Evolutionary conservation across 352 stramenopile genomes (phyloP), one percentile per base, ranked within the genome.

Genomic region (Pythium grandisporangium): DNA sequence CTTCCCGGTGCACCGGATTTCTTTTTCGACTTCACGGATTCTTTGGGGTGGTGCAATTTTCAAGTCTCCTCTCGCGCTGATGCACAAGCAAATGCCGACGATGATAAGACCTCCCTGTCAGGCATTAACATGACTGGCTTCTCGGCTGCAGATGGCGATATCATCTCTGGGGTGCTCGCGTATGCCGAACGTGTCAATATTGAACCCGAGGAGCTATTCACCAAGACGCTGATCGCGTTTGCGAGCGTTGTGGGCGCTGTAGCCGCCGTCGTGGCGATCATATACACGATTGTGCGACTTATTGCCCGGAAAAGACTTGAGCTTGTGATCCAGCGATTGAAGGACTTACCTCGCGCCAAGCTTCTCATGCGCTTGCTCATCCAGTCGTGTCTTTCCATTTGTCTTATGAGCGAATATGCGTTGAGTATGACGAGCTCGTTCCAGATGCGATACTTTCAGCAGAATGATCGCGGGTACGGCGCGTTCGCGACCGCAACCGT

Each of bases 401-500:
- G 70, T 35, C 61, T 87, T n/a, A 65, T 87, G 57, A 83, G 70
- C 43, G 74, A 87, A 45, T 87, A 87, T 54, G 74, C 74, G 17
- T 49, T 87, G 39, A 83, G 68, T 55, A 84, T 87, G 70, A 87
- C 74, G 21, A 80, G 66, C 40, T 79, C 68, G 6, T 87, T 87
- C 49, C 74, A 87, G 50, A 72, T 87, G 53, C 74, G 74, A 5
- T 87, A 84, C 55, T 77, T 72, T 34, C 61, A 82, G 27, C 58
- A 78, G 19, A 58, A 50, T 29, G 30, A 48, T 17, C 30, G 54
- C 11, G 76, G 63, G 37, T 57, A 66, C 41, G 70, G 64, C 17
- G 65, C 68, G 12, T 64, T 87, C 6, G 70, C 61, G 6, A 77
- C 75, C 7, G 74, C 74, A 20, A 80, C 74, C 0, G 59, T 78